Evolutionary conservation across 2,329 filamentous ascomycete species (phyloP).

Genomic region (Phialophora expanda): DNA sequence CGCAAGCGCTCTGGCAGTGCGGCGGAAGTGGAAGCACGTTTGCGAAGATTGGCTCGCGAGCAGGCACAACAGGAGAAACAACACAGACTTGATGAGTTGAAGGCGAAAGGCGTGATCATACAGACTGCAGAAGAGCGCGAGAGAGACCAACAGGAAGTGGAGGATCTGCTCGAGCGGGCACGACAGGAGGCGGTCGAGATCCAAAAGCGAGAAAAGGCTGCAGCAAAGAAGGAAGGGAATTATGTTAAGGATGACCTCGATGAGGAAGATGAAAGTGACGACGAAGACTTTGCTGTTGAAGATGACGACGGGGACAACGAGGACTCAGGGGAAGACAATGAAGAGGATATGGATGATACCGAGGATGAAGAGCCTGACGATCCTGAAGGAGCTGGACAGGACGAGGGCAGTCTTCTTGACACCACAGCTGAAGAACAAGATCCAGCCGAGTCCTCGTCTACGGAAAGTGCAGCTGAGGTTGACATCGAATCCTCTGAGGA

Average conservation of each 20-base stretch:
- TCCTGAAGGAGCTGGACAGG: constrained; percentile 34
- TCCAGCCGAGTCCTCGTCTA: constrained; percentile 43
- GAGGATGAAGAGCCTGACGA: constrained; percentile 38
- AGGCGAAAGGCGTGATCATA: constrained; percentile 77
- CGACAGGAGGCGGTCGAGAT: constrained; percentile 79
- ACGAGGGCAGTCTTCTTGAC: constrained; percentile 39
- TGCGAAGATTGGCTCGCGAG: constrained; percentile 74
- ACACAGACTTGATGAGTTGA: constrained; percentile 75
- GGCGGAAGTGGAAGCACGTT: constrained; percentile 69
- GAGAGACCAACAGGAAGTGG: constrained; percentile 78
- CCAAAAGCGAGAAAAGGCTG: constrained; percentile 74
- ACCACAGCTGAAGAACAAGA: constrained; percentile 52
- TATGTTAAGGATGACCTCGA: constrained; percentile 54
- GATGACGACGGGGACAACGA: constrained; percentile 52
- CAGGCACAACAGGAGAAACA: constrained; percentile 81
- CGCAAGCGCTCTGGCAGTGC: constrained; percentile 65
- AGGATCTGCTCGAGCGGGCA: constrained; percentile 85
- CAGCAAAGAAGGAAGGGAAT: constrained; percentile 67
- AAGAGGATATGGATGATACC: constrained; percentile 45
- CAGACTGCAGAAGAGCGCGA: constrained; percentile 87
- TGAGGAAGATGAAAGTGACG: constrained; percentile 63
- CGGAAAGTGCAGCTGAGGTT: constrained; percentile 35
- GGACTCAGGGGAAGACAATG: constrained; percentile 49
- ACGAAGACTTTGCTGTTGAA: constrained; percentile 54
- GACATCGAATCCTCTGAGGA: constrained; percentile 47